These are phyloP conservation scores for Acorus gramineus DNA, from an alignment of 106 monocot genomes.

Conservation along the genomic window DNA sequence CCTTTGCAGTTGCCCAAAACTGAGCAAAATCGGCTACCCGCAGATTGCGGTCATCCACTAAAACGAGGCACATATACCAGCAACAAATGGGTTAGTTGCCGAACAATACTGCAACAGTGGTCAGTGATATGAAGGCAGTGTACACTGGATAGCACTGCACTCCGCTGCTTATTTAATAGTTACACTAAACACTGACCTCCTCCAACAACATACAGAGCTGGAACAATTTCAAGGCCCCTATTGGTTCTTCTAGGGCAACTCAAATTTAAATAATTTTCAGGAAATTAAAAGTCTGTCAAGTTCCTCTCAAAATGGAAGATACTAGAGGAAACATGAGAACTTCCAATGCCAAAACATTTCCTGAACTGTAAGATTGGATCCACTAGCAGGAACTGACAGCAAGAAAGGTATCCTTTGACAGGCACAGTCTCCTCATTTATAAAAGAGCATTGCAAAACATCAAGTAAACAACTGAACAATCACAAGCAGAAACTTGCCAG, in stretches of 20 bases:
- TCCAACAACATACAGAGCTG: constrained; percentile 20
- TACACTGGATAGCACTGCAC: constrained; percentile 40
- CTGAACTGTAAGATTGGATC: too few relatives aligned
- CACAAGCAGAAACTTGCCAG: too few relatives aligned
- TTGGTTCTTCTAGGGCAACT: constrained; percentile 3
- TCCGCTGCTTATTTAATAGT: constrained; percentile 35
- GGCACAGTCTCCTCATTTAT: too few relatives aligned
- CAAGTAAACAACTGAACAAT: too few relatives aligned
- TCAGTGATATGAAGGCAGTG: constrained; percentile 61
- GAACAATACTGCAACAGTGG: constrained; percentile 73
- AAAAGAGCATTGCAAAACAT: too few relatives aligned
- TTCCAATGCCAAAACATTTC: too few relatives aligned
- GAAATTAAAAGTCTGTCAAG: too few relatives aligned
- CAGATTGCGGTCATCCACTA: constrained; percentile 99
- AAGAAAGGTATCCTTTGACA: too few relatives aligned
- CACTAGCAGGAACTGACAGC: too few relatives aligned
- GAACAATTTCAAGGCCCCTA: constrained; percentile 12
- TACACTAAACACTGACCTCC: constrained; percentile 30
- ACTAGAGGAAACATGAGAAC: too few relatives aligned
- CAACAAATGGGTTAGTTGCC: constrained; percentile 91
- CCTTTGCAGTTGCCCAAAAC: constrained; percentile 99
- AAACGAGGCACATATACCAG: constrained; percentile 83
- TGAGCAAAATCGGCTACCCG: constrained; percentile 99
- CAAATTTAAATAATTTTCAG: background rate
- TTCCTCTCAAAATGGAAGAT: too few relatives aligned